phyloP scores from a whole-genome alignment of 2,329 filamentous ascomycete species.

The Ophiocordyceps robertsii region DNA sequence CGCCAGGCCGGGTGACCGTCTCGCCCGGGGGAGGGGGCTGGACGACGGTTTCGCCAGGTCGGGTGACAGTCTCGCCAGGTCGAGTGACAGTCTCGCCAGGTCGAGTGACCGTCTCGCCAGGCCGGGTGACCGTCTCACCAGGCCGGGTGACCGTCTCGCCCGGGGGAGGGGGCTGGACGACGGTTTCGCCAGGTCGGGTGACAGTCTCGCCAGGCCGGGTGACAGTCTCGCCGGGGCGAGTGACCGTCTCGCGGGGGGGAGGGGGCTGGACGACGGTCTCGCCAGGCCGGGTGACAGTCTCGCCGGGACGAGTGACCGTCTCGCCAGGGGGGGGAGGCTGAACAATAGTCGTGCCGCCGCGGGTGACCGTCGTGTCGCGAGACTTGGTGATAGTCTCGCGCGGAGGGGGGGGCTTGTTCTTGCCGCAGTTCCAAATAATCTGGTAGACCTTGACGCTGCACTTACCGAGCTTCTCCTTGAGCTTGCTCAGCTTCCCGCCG shows the following conservation, averaged over 20 bases:
- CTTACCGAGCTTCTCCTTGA: constrained; percentile 16
- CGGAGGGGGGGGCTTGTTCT: constrained; percentile 10
- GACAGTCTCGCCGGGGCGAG: not conserved
- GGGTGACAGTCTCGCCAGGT: not conserved
- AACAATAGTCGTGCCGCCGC: not conserved
- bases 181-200: constrained; percentile 8
- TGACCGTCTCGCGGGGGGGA: not conserved
- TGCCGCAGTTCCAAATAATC: constrained; percentile 50
- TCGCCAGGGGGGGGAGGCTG: no score
- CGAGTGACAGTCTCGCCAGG: not conserved
- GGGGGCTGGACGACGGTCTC: not conserved
- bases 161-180: not conserved
- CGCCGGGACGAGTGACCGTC: not conserved
- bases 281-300: not conserved
- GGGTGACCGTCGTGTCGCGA: not conserved
- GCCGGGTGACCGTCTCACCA: not conserved
- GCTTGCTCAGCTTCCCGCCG: constrained; percentile 31
- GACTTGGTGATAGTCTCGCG: not conserved
- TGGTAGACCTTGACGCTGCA: constrained; percentile 43
- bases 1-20: not conserved
- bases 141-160: not conserved
- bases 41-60: constrained; percentile 1
- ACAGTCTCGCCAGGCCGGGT: constrained; percentile 11
- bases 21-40: not conserved
- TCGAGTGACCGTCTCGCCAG: constrained; percentile 14